phyloP scores from a whole-genome alignment of 2,329 filamentous ascomycete species.

The Venturia aucupariae region DNA sequence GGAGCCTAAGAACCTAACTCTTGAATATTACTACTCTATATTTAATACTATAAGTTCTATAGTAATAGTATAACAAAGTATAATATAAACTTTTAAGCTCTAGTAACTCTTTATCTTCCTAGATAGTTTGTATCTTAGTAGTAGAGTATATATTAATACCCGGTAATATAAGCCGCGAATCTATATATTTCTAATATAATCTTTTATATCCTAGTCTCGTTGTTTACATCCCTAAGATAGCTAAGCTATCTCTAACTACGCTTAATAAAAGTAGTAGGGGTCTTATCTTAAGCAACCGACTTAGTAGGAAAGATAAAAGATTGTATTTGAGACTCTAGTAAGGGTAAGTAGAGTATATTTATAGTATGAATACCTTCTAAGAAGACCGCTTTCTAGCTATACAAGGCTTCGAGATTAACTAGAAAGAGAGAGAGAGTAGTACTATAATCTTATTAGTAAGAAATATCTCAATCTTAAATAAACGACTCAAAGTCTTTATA shows the following conservation, averaged over 20 bases:
- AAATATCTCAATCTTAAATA: too few relatives aligned
- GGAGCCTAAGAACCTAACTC: too few relatives aligned
- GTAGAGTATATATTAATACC: too few relatives aligned
- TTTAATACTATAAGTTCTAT: too few relatives aligned
- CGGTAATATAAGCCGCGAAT: neutral
- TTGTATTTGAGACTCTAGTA: neutral
- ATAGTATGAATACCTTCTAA: neutral
- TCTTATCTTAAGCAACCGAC: neutral
- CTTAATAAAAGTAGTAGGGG: slow-evolving; percentile 4
- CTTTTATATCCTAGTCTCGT: slow-evolving; percentile 5
- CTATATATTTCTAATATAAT: slow-evolving; percentile 4
- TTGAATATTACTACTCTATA: too few relatives aligned
- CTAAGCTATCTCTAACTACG: neutral
- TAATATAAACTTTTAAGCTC: too few relatives aligned
- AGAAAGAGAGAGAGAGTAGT: neutral
- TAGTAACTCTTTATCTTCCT: too few relatives aligned
- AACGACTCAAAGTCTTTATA: too few relatives aligned
- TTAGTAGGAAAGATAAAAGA: slow-evolving; percentile 2
- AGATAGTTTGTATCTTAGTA: too few relatives aligned
- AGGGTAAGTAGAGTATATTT: neutral
- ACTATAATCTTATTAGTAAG: neutral
- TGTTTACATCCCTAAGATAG: slow-evolving; percentile 13
- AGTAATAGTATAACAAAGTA: too few relatives aligned
- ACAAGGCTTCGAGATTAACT: neutral
- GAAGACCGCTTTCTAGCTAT: neutral